Percentiles rank a stretch among this genome's conserved stretches.
Conservation (phyloP, 1,284 basidiomycete genomes). For the Cutaneotrichosporon sp. region DNA sequence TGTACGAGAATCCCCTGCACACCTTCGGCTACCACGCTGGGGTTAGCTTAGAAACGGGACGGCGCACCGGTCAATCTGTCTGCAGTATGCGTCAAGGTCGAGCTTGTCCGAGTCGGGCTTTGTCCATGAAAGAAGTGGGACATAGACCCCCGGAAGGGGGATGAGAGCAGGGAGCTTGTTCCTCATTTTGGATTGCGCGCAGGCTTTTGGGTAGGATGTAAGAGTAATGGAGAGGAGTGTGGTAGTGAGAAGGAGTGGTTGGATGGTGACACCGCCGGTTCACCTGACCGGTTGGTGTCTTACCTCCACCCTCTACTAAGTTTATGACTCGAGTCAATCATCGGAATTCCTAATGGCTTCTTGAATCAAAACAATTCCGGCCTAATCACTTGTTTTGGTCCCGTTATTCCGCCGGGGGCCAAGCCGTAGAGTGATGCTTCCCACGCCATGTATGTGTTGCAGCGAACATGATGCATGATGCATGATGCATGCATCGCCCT, state of each 20-base stretch:
- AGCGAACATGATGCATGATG: neutral
- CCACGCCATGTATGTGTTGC: neutral
- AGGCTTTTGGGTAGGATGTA: neutral
- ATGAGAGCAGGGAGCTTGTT: neutral
- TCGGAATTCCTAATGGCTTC: too few relatives aligned
- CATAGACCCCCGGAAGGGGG: neutral
- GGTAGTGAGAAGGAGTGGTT: neutral
- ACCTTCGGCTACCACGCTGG: neutral
- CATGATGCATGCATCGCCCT: neutral
- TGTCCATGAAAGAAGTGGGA: neutral
- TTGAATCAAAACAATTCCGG: neutral
- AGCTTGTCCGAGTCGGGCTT: neutral
- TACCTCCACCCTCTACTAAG: neutral
- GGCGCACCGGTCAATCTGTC: neutral
- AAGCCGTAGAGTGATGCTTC: too few relatives aligned
- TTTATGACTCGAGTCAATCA: neutral
- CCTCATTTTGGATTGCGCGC: neutral
- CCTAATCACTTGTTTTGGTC: neutral
- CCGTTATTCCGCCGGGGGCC: neutral
- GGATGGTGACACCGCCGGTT: too few relatives aligned
- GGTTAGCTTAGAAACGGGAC: neutral
- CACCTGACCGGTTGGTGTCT: too few relatives aligned
- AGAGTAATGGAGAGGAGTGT: neutral
- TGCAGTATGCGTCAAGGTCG: neutral
- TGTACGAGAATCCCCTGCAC: slow-evolving; percentile 1